Percentiles rank a stretch among this genome's conserved stretches.
phyloP scores from a whole-genome alignment of 2,329 filamentous ascomycete species.

The Aspergillus phoenicis region DNA sequence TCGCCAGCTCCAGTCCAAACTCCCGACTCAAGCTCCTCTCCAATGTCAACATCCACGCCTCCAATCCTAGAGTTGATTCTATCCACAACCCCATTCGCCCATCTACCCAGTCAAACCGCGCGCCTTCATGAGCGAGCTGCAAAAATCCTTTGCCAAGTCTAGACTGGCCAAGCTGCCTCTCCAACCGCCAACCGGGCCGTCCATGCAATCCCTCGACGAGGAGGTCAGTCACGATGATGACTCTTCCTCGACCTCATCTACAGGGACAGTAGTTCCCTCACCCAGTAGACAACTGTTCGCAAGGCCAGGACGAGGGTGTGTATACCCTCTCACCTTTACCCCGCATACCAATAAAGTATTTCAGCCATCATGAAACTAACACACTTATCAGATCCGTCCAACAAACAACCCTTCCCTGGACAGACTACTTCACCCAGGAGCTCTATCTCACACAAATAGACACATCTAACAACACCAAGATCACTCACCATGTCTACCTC shows the following conservation, averaged over 20 bases:
- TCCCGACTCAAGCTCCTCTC: background rate
- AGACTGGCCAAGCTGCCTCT: slow-evolving; percentile 67
- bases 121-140: slow-evolving; percentile 72
- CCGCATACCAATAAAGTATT: too few species aligned
- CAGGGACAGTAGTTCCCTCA: slow-evolving; percentile 85
- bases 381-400: slow-evolving; percentile 35
- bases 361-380: background rate
- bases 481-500: slow-evolving; percentile 82
- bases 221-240: slow-evolving; percentile 57
- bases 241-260: slow-evolving; percentile 86
- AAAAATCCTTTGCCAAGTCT: slow-evolving; percentile 75
- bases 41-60: background rate
- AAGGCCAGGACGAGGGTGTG: slow-evolving; percentile 63
- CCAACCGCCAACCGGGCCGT: slow-evolving; percentile 52
- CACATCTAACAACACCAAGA: slow-evolving; percentile 41
- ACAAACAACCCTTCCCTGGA: slow-evolving; percentile 75
- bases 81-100: background rate
- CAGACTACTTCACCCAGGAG: slow-evolving; percentile 86
- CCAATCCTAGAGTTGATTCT: background rate
- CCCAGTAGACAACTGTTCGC: slow-evolving; percentile 73
- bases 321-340: slow-evolving; percentile 14
- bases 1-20: background rate
- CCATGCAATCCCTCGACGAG: slow-evolving; percentile 37
- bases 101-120: background rate
- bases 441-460: slow-evolving; percentile 63